These are phyloP conservation scores for Hypoxylon sp. DNA, from an alignment of 2,329 filamentous ascomycete species.

Conservation along the genomic window DNA sequence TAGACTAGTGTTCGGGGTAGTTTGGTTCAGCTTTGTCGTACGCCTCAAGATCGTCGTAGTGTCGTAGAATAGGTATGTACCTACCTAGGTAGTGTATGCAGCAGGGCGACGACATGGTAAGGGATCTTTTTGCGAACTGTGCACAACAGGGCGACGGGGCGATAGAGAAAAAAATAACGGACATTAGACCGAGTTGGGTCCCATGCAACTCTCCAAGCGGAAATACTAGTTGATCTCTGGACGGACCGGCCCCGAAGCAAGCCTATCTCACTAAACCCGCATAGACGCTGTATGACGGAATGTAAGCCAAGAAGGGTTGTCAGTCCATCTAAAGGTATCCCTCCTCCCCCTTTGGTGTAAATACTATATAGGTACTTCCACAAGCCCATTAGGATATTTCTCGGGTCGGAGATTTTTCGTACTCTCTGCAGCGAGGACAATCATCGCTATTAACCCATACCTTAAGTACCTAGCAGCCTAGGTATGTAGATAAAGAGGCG, in stretches of 20 bases:
- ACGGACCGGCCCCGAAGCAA: slow-evolving; percentile 37
- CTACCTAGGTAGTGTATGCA: slow-evolving; percentile 3
- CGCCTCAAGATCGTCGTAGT: slow-evolving; percentile 25
- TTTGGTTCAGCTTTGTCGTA: slow-evolving; percentile 25
- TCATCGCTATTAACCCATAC: slow-evolving; percentile 1
- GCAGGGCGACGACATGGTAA: slow-evolving; percentile 32
- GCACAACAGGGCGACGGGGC: slow-evolving; percentile 31
- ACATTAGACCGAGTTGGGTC: slow-evolving; percentile 34
- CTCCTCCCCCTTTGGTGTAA: slow-evolving; percentile 13
- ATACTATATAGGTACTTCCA: slow-evolving; percentile 8
- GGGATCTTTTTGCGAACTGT: slow-evolving; percentile 34
- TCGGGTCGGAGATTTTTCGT: slow-evolving; percentile 35
- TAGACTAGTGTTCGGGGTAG: slow-evolving; percentile 18
- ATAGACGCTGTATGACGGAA: slow-evolving; percentile 34
- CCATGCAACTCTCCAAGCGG: slow-evolving; percentile 20
- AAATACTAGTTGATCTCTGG: slow-evolving; percentile 29
- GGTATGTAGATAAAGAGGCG: background rate
- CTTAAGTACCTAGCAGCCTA: too few species aligned
- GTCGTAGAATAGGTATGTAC: slow-evolving; percentile 23
- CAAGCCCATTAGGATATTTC: slow-evolving; percentile 7
- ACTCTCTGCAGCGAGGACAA: slow-evolving; percentile 9
- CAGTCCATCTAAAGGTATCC: slow-evolving; percentile 15
- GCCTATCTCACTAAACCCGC: slow-evolving; percentile 40
- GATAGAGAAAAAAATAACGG: slow-evolving; percentile 30
- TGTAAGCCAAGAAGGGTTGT: slow-evolving; percentile 31